Conservation (phyloP, 768 basidiomycete species). For the Lactarius quietus region DNA sequence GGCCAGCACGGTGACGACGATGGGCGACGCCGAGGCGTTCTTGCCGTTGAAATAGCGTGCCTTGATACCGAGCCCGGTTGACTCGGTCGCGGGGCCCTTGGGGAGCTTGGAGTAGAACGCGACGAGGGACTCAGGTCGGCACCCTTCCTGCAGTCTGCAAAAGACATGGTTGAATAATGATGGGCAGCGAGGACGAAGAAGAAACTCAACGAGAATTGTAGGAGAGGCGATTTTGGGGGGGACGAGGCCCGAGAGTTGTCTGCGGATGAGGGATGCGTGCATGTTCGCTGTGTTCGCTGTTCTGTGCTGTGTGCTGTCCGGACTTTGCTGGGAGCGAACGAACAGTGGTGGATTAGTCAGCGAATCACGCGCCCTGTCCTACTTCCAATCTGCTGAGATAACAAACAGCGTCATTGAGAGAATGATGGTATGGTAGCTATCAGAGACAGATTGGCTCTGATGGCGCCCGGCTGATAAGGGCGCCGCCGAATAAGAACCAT, state of each 20-base stretch:
- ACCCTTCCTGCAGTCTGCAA: constrained; percentile 76
- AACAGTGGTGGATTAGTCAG: not conserved
- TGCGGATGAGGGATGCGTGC: constrained; percentile 81
- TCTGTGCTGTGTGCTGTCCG: not conserved
- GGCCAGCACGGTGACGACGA: constrained; percentile 58
- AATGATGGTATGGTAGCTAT: not conserved
- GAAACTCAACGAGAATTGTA: constrained; percentile 67
- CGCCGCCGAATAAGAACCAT: not conserved
- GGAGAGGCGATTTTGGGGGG: constrained; percentile 97
- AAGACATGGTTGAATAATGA: not conserved
- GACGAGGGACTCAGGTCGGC: constrained; percentile 78
- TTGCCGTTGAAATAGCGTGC: constrained; percentile 80
- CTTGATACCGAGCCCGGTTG: constrained; percentile 63
- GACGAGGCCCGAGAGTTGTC: constrained; percentile 78
- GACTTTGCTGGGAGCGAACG: not conserved
- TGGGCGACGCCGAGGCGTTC: constrained; percentile 74
- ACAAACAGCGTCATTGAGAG: no score
- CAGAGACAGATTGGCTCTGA: no score
- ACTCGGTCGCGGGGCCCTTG: constrained; percentile 71
- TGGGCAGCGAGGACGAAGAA: not conserved
- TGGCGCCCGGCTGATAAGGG: not conserved
- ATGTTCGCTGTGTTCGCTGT: constrained; percentile 37
- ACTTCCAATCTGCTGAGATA: not conserved
- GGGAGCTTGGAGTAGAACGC: constrained; percentile 97
- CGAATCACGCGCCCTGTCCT: not conserved